phyloP scores from a whole-genome alignment of 495 filamentous ascomycete genomes.

The Pyrenula aspistea region DNA sequence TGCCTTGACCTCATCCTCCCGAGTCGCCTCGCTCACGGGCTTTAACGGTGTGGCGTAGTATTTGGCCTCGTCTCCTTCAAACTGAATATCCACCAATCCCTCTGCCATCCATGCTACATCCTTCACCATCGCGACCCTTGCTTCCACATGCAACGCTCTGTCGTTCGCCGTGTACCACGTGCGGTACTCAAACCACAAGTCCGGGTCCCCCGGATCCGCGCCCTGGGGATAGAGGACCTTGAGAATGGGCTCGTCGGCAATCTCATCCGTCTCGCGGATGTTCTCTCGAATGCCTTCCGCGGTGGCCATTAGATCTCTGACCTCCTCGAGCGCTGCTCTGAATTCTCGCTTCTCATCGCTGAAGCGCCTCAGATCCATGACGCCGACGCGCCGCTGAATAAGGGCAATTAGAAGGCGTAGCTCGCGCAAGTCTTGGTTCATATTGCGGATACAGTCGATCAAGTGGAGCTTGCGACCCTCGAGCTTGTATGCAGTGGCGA shows the following conservation, averaged over 20 bases:
- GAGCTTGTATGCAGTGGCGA: slow-evolving; percentile 22
- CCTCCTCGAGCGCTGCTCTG: slow-evolving; percentile 7
- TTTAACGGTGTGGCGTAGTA: slow-evolving; percentile 14
- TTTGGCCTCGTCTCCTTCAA: slow-evolving; percentile 7
- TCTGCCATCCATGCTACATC: slow-evolving; percentile 9
- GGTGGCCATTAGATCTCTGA: slow-evolving; percentile 6
- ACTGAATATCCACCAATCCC: slow-evolving; percentile 10
- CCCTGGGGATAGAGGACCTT: slow-evolving; percentile 11
- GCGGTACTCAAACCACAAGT: slow-evolving; percentile 14
- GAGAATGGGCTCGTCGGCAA: slow-evolving; percentile 15
- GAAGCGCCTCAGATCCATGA: slow-evolving; percentile 3
- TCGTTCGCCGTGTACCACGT: slow-evolving; percentile 5
- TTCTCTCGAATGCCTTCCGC: slow-evolving; percentile 1
- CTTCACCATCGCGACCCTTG: slow-evolving; percentile 6
- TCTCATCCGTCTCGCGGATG: neutral
- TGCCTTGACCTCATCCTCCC: slow-evolving; percentile 5
- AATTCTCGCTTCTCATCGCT: slow-evolving; percentile 3
- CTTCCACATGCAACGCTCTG: slow-evolving; percentile 12
- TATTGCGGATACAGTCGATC: slow-evolving; percentile 12
- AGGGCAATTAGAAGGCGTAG: slow-evolving; percentile 8
- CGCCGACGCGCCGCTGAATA: slow-evolving; percentile 5
- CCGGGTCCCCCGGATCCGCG: neutral
- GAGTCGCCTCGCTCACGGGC: slow-evolving; percentile 7
- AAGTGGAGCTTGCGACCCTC: slow-evolving; percentile 18
- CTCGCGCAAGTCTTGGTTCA: slow-evolving; percentile 11